These are phyloP conservation scores for Blastobotrys buckinghamii DNA, from an alignment of 1,139 yeast species.

Conservation along the genomic window DNA sequence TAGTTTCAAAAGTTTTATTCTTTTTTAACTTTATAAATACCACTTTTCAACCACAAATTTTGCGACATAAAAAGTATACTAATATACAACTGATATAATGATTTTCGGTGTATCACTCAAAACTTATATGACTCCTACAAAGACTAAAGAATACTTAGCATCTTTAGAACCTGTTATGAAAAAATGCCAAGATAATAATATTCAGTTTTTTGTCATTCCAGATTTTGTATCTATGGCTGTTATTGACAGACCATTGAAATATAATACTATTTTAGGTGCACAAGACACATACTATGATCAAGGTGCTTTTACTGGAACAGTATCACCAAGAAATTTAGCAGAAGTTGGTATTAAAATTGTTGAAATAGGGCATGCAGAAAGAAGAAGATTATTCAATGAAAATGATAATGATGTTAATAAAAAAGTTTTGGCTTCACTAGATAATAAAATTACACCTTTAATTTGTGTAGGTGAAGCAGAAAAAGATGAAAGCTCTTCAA, in stretches of 20 bases:
- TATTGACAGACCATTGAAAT: slow-evolving; percentile 11
- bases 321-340: slow-evolving; percentile 60
- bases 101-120: slow-evolving; percentile 23
- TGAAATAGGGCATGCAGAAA: slow-evolving; percentile 87
- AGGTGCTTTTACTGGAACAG: slow-evolving; percentile 92
- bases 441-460: slow-evolving; percentile 70
- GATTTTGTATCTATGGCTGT: slow-evolving; percentile 23
- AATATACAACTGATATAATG: neutral
- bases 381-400: slow-evolving; percentile 79
- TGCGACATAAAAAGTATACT: neutral
- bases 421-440: slow-evolving; percentile 77
- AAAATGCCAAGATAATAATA: slow-evolving; percentile 10
- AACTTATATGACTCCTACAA: slow-evolving; percentile 19
- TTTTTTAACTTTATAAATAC: neutral
- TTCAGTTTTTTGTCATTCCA: slow-evolving; percentile 25
- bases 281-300: slow-evolving; percentile 75
- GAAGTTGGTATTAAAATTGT: slow-evolving; percentile 83
- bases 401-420: slow-evolving; percentile 75
- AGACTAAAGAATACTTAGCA: slow-evolving; percentile 16
- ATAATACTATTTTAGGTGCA: slow-evolving; percentile 45
- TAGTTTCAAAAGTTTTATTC: neutral
- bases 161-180: slow-evolving; percentile 13
- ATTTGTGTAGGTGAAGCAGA: slow-evolving; percentile 90
- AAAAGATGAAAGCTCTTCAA: slow-evolving; percentile 49
- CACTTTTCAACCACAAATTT: neutral